phyloP scores from a whole-genome alignment of 2,329 filamentous ascomycete species.

The Trichoderma atrobrunneum region DNA sequence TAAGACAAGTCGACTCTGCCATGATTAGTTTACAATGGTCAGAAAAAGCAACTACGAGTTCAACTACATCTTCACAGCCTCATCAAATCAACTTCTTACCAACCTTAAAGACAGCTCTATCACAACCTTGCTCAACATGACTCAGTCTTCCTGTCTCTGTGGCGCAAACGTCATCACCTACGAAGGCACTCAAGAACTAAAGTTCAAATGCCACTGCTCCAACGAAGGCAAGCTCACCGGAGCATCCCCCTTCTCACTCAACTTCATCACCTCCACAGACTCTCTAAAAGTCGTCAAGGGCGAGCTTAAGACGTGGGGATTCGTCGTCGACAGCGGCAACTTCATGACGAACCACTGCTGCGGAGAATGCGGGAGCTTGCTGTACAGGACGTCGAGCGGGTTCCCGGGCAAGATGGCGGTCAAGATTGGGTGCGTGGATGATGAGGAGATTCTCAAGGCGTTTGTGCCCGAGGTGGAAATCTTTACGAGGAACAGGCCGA shows the following conservation, averaged over 20 bases:
- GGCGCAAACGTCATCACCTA: slow-evolving; percentile 6
- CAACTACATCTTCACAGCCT: not conserved
- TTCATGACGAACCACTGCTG: slow-evolving; percentile 7
- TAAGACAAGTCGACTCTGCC: not conserved
- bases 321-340: not conserved
- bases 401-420: slow-evolving; percentile 5
- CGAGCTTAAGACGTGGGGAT: not conserved
- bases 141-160: slow-evolving; percentile 1
- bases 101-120: not conserved
- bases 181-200: not conserved
- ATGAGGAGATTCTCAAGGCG: not conserved
- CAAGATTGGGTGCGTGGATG: slow-evolving; percentile 3
- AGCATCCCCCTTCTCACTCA: slow-evolving; percentile 1
- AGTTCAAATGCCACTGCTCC: not conserved
- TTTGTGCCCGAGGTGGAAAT: slow-evolving; percentile 7
- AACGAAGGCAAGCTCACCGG: slow-evolving; percentile 2
- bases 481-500: not conserved
- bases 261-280: slow-evolving; percentile 6
- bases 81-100: not conserved
- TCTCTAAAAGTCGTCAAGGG: not conserved
- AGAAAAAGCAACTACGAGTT: not conserved
- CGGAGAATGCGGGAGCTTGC: not conserved
- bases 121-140: not conserved
- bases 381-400: slow-evolving; percentile 3
- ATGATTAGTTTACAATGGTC: not conserved